Base-by-base conservation (phyloP, 768 basidiomycete genomes). In the Sporobolomyces roseus region DNA sequence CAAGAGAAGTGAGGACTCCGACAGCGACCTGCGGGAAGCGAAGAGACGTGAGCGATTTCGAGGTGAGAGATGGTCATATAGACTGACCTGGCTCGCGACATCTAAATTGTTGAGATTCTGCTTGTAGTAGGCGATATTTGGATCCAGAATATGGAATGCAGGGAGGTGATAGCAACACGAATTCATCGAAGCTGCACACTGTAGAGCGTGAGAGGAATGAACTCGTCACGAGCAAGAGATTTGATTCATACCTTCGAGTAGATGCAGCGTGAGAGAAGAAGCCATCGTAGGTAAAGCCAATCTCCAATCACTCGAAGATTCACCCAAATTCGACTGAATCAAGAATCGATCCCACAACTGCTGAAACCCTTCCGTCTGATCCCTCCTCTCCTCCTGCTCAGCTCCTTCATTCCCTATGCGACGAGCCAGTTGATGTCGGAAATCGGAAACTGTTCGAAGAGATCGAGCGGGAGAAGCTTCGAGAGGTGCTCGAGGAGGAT, bases 141-240 rank as follows among this genome's bases (percentile, higher is more conserved):
- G 60, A 17, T 48, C 33, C 38, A 72, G 68, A 59, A 64, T 25
- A 43, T 72, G 58, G 35, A 72, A 72, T 0, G 71, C 71, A 32
- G 71, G 71, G 9, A 72, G 71, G 54, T 72, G 66, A 49, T 62
- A 68, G 60, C 71, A 72, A 61, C 71, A 72, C 8, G 66, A 68
- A 43, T 63, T 54, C 65, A 64, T 71, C 32, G 70, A 71, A 7
- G 70, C 70, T 71, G 61, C 14, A 2, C 6, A 2, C 1, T 36
- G 12, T 16, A 41, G 17, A 41, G 17, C 38, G 10, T 17, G 38
- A 2, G 8, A 17, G 14, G 4, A 7, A 13, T 1, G 13, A 2
- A 27, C 19, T n/a, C 46, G 35, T 27, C 32, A 49, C 27, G 9
- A 10, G 14, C 4, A n/a, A 27, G 2, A 9, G 3, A 7, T 23